Evolutionary conservation across 768 basidiomycete genomes (phyloP).

Genomic region (Mycena haematopus): DNA sequence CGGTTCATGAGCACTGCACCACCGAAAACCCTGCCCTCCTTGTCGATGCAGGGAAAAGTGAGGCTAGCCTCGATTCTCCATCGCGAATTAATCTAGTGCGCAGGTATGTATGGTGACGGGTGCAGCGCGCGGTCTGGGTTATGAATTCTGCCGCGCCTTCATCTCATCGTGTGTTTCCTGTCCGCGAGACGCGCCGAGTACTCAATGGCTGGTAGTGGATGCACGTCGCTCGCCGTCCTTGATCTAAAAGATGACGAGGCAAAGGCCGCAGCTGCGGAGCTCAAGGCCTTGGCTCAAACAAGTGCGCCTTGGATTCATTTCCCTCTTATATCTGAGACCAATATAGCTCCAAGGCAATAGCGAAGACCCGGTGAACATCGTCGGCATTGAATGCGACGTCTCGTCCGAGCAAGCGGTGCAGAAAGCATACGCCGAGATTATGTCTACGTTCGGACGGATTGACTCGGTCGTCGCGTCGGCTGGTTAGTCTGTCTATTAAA

Average conservation of each 20-base stretch:
- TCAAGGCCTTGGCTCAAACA: conserved; percentile 46
- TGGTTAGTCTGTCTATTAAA: conserved; percentile 52
- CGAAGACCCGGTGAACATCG: conserved; percentile 65
- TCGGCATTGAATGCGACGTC: conserved; percentile 89
- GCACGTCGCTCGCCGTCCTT: conserved; percentile 78
- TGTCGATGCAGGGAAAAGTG: conserved; percentile 84
- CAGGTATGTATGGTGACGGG: conserved; percentile 94
- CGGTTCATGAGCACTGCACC: conserved; percentile 27
- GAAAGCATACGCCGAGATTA: conserved; percentile 68
- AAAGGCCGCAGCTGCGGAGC: conserved; percentile 69
- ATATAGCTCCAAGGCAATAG: conserved; percentile 52
- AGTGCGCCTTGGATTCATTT: conserved; percentile 32
- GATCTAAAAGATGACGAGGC: conserved; percentile 81
- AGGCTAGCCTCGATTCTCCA: conserved; percentile 20
- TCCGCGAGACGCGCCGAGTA: conserved; percentile 2
- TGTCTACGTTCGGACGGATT: conserved; percentile 70
- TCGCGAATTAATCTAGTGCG: conserved; percentile 3
- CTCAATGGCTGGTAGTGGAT: conserved; percentile 60
- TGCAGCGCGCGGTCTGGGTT: conserved; percentile 88
- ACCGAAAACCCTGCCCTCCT: conserved; percentile 67
- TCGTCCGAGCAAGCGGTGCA: conserved; percentile 82
- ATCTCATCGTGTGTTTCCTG: conserved; percentile 70
- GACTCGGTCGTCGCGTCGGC: conserved; percentile 91
- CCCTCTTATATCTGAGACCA: conserved; percentile 12
- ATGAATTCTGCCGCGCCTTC: conserved; percentile 91